Base-by-base conservation (phyloP, 176 grass and related monocot species). In the Alloteropsis semialata region DNA sequence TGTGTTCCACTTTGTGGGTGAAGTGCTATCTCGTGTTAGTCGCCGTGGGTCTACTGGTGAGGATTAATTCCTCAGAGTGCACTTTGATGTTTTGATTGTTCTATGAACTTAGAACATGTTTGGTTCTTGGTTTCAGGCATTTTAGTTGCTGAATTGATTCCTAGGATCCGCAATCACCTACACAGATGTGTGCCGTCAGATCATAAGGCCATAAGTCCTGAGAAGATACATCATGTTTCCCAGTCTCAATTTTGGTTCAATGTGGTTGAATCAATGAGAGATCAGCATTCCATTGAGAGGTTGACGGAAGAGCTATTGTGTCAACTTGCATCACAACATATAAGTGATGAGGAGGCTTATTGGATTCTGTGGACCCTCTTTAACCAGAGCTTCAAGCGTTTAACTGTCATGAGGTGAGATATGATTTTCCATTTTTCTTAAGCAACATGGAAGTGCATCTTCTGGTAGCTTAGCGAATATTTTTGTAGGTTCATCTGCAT, bases 241-340 rank as follows among this genome's bases (percentile, higher is more conserved):
- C 86, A 93, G 66, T 93, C 90, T 46, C 84, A 54, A 36, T 95
- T 98, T 85, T 98, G 96, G 96, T 82, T 95, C 69, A 91, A 60
- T 83, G 63, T 98, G 72, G 70, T 98, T 74, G 92, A 95, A 86
- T 66, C 91, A 76, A 88, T 91, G 30, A 93, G 76, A 81, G 96
- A 98, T 84, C 92, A 94, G 28, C 88, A 98, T 88, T 88, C 96
- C 39, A 69, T 98, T 82, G 92, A 98, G 91, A 98, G 91, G 85
- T 87, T 98, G 62, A 75, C 85, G 62, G 96, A 98, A 90, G 90
- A 87, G 41, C 69, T 95, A 77, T 75, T 95, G 61, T 67, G 76
- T 57, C 96, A 93, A 42, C 91, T 98, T 76, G 84, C 91, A 84
- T 84, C 88, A 66, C 88, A 75, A 18, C 81, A 84, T 87, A 68